Conservation (phyloP, 23 red algal genomes). For the Porphyridium purpureum region DNA sequence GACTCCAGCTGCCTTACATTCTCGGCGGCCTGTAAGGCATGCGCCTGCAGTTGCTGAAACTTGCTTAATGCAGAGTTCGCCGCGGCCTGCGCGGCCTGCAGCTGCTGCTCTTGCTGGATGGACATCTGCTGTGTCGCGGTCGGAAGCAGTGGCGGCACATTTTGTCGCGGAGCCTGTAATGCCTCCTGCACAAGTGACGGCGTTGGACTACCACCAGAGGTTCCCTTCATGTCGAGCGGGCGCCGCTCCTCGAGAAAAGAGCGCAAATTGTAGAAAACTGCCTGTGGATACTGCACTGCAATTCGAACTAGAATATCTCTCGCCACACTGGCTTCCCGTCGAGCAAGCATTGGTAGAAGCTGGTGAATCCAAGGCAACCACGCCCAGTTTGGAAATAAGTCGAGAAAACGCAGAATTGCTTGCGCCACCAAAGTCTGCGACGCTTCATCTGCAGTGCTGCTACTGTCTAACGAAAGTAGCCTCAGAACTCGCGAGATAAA, state of each 20-base stretch:
- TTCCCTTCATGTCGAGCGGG: too few relatives aligned
- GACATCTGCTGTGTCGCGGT: not conserved
- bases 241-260: constrained; percentile 76
- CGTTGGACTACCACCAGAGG: constrained; percentile 38
- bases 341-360: constrained; percentile 49
- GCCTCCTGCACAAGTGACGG: constrained; percentile 28
- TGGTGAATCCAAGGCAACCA: constrained; percentile 88
- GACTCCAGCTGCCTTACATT: not conserved
- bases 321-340: constrained; percentile 23
- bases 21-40: not conserved
- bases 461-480: constrained; percentile 28
- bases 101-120: constrained; percentile 4
- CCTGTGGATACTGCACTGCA: constrained; percentile 75
- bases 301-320: constrained; percentile 37
- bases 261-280: constrained; percentile 65
- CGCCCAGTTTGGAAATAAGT: constrained; percentile 72
- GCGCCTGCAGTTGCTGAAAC: not conserved
- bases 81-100: not conserved
- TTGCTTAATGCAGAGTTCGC: not conserved
- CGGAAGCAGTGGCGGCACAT: constrained; percentile 22
- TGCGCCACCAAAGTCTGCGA: too few relatives aligned
- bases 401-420: constrained; percentile 7
- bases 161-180: constrained; percentile 25
- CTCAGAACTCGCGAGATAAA: constrained; percentile 41
- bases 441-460: too few relatives aligned